Evolutionary conservation across 441 rosid genomes (phyloP), one percentile per base, ranked within the genome.

Genomic region (Croton setiger): DNA sequence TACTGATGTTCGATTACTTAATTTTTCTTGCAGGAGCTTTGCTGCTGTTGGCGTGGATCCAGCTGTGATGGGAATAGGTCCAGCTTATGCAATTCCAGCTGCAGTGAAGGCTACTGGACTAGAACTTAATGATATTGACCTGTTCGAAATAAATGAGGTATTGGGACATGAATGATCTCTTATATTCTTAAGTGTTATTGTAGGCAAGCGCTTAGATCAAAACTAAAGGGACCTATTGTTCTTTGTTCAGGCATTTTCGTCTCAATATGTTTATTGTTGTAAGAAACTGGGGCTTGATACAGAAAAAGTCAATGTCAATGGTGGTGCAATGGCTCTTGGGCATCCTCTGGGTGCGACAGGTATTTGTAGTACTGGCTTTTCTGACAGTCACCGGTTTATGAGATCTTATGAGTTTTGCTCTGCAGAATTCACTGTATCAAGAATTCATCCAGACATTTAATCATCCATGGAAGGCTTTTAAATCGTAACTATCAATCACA

Each of bases 261-360:
- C 99, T 55, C 97, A 94, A 72, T 95, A 76, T 76, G 85, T 90
- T 37, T 95, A 95, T 67, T 95, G 99, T 73, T 83, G 84, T 39
- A 92, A 95, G 84, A 95, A 92, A 81, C 77, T 95, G 77, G 93
- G 80, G 63, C 89, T 92, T 66, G 93, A 92, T 71, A 75, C 88
- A 37, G 89, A 83, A 78, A 92, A 86, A 77, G 73, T 92, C 72
- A 92, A 95, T 79, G 99, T 95, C 44, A 95, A 92, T 58, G 99
- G 98, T 58, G 99, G 97, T 57, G 99, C 99, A 37, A 79, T 95
- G 78, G 99, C 99, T 66, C 81, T 95, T 10, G 96, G 99, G 36
- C 98, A 95, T 85, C 98, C 99, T 68, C 68, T 92, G 83, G 99
- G 98, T 2, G 94, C 92, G 60, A 95, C 99, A 78, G 98, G 98